Evolutionary conservation across 2,329 filamentous ascomycete genomes (phyloP).

Genomic region (Fusarium liriodendri): DNA sequence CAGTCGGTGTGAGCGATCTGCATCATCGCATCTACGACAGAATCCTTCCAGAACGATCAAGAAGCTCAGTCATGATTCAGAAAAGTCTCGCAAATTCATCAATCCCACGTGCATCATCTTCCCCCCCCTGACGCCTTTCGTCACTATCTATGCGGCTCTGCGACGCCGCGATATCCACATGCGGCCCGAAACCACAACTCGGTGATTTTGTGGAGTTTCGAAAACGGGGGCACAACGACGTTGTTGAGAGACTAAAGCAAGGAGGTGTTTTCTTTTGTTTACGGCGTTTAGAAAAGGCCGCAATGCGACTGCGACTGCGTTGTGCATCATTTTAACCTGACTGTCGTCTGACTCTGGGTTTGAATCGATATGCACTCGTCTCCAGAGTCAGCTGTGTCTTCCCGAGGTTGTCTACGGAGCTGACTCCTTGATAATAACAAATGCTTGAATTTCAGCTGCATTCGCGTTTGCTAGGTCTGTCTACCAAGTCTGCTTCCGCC

Average conservation of each 20-base stretch:
- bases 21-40: background rate
- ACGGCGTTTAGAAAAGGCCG: background rate
- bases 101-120: background rate
- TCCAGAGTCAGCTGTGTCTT: too few relatives aligned
- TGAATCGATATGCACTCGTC: background rate
- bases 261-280: background rate
- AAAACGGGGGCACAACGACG: background rate
- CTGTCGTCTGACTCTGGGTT: background rate
- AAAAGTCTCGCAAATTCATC: background rate
- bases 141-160: slow-evolving; percentile 5
- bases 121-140: background rate
- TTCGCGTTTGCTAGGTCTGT: background rate
- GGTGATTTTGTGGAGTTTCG: background rate
- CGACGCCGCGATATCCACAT: background rate
- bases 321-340: background rate
- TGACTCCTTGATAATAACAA: too few relatives aligned
- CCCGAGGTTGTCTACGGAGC: too few relatives aligned
- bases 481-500: background rate
- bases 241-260: background rate
- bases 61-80: background rate
- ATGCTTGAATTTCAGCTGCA: too few relatives aligned
- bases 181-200: slow-evolving; percentile 6
- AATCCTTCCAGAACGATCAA: background rate
- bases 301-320: background rate
- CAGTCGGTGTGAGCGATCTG: background rate